These are phyloP conservation scores for Cercospora sojina DNA, from an alignment of 2,329 filamentous ascomycete species.

Conservation along the genomic window DNA sequence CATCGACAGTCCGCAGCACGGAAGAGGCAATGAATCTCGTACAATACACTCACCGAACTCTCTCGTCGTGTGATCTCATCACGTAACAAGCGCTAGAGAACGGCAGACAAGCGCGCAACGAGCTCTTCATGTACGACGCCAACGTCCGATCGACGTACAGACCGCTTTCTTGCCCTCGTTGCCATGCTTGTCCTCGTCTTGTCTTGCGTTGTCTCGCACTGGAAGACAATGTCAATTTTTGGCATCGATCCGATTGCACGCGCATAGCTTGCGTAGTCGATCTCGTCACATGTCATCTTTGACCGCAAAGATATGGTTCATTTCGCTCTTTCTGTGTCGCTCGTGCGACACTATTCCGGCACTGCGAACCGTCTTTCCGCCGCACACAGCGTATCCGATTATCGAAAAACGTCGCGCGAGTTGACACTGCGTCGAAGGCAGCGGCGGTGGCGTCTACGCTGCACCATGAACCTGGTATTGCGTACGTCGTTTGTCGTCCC, in stretches of 20 bases:
- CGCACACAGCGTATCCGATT: neutral
- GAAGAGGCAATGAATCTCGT: neutral
- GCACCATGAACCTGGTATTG: neutral
- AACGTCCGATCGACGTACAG: neutral
- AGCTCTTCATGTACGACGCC: neutral
- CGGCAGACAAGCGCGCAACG: neutral
- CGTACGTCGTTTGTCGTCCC: neutral
- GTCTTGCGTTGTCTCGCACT: neutral
- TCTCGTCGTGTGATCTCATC: neutral
- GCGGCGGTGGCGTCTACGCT: neutral
- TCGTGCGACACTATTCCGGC: neutral
- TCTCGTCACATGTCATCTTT: neutral
- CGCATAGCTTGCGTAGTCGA: neutral
- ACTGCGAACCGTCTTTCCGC: neutral
- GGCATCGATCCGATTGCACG: neutral
- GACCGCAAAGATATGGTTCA: neutral
- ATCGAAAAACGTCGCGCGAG: neutral
- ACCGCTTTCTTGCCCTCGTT: neutral
- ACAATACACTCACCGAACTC: neutral
- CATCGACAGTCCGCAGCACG: neutral
- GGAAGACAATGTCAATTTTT: no score
- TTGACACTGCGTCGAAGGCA: neutral
- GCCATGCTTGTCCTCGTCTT: neutral
- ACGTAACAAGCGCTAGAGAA: neutral
- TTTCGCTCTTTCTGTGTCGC: neutral